A percentile compares a stretch with the other conserved stretches of the same genome.
Evolutionary conservation across 2,329 filamentous ascomycete genomes (phyloP).

Genomic region (Dothiorella sarmentorum): DNA sequence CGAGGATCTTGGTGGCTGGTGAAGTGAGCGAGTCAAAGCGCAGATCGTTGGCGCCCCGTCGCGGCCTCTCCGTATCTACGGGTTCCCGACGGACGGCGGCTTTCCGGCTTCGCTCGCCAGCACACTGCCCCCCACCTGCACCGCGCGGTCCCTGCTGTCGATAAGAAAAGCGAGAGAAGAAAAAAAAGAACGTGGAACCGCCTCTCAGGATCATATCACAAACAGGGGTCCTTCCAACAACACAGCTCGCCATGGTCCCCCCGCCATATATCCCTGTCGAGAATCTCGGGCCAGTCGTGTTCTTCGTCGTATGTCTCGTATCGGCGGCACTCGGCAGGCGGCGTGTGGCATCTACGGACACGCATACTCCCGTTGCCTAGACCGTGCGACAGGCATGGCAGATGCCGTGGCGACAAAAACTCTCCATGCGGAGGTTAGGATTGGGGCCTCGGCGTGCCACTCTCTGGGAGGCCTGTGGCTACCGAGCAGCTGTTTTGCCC

Average conservation of each 20-base stretch:
- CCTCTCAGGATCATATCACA: background rate
- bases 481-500: background rate
- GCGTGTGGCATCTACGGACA: background rate
- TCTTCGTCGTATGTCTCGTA: background rate
- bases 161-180: background rate
- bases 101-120: background rate
- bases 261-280: background rate
- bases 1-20: slow-evolving; percentile 9
- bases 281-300: background rate
- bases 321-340: slow-evolving; percentile 2
- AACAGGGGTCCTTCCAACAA: background rate
- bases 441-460: background rate
- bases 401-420: background rate
- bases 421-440: background rate
- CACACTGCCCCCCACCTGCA: background rate
- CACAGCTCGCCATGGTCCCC: background rate
- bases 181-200: too few relatives aligned
- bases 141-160: background rate
- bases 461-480: background rate
- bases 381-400: slow-evolving; percentile 6
- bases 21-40: slow-evolving; percentile 2
- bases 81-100: slow-evolving; percentile 5
- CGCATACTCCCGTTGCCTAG: background rate
- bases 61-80: slow-evolving; percentile 4
- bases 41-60: background rate